These are phyloP conservation scores for Penstemon davidsonii DNA, from an alignment of 257 asterid genomes.

Conservation along the genomic window DNA sequence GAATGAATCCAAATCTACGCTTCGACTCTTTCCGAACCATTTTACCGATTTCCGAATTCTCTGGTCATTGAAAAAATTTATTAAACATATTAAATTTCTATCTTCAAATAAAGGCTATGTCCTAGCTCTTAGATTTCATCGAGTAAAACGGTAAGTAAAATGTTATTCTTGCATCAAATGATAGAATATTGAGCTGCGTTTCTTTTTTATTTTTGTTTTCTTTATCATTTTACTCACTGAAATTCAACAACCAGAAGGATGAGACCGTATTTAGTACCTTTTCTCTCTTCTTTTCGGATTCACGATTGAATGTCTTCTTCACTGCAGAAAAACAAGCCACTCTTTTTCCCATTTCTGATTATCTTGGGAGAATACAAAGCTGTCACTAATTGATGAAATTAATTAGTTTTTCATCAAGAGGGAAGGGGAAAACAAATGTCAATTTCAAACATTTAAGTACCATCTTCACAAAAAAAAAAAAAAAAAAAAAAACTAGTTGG, in stretches of 20 bases:
- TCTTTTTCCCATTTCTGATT: slow-evolving; percentile 66
- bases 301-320: slow-evolving; percentile 54
- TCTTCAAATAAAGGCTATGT: too few species aligned
- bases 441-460: neutral
- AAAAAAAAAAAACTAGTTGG: too few species aligned
- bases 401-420: neutral
- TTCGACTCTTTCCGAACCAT: slow-evolving; percentile 58
- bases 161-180: too few species aligned
- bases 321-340: slow-evolving; percentile 58
- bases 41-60: slow-evolving; percentile 41
- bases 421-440: neutral
- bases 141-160: too few species aligned
- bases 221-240: neutral
- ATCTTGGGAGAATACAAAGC: slow-evolving; percentile 15
- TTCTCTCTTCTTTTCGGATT: slow-evolving; percentile 44
- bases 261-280: slow-evolving; percentile 42
- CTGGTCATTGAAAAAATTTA: slow-evolving; percentile 31
- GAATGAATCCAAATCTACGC: slow-evolving; percentile 32
- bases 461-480: neutral
- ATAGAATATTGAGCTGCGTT: too few species aligned
- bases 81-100: too few species aligned
- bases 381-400: neutral
- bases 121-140: too few species aligned
- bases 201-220: too few species aligned
- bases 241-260: neutral